phyloP scores from a whole-genome alignment of 148 eudicot genomes.

The Hydrangea macrophylla region DNA sequence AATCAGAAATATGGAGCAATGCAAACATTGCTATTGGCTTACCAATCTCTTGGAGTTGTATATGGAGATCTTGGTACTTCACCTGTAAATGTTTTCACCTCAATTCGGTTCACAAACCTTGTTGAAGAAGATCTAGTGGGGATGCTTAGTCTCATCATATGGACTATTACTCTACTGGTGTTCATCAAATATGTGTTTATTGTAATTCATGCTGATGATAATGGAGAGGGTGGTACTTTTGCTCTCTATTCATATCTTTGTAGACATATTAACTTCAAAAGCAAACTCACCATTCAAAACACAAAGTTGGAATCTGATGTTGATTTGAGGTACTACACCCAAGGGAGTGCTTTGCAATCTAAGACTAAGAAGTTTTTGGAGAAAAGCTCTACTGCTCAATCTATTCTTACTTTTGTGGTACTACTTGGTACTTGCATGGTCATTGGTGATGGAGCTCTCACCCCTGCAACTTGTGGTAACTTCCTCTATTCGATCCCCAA shows the following conservation, averaged over 20 bases:
- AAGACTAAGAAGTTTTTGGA: slow-evolving; percentile 16
- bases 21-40: slow-evolving; percentile 24
- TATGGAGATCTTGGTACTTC: slow-evolving; percentile 40
- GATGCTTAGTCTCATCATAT: slow-evolving; percentile 14
- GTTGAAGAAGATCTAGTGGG: slow-evolving; percentile 7
- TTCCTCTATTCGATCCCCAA: neutral
- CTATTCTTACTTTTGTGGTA: neutral
- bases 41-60: slow-evolving; percentile 35
- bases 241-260: slow-evolving; percentile 17
- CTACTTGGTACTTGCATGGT: slow-evolving; percentile 21
- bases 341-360: slow-evolving; percentile 7
- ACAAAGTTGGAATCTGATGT: slow-evolving; percentile 3
- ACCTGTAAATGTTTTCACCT: slow-evolving; percentile 26
- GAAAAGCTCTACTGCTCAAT: neutral
- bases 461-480: slow-evolving; percentile 17
- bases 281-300: slow-evolving; percentile 8
- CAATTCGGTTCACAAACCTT: slow-evolving; percentile 9
- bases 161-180: slow-evolving; percentile 9
- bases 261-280: slow-evolving; percentile 5
- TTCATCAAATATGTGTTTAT: slow-evolving; percentile 15
- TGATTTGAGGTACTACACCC: neutral
- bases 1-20: neutral
- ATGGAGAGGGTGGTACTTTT: slow-evolving; percentile 19
- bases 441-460: slow-evolving; percentile 16
- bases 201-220: slow-evolving; percentile 13